Evolutionary conservation across 1,284 basidiomycete species (phyloP).

Genomic region (Albatrellus sp.): DNA sequence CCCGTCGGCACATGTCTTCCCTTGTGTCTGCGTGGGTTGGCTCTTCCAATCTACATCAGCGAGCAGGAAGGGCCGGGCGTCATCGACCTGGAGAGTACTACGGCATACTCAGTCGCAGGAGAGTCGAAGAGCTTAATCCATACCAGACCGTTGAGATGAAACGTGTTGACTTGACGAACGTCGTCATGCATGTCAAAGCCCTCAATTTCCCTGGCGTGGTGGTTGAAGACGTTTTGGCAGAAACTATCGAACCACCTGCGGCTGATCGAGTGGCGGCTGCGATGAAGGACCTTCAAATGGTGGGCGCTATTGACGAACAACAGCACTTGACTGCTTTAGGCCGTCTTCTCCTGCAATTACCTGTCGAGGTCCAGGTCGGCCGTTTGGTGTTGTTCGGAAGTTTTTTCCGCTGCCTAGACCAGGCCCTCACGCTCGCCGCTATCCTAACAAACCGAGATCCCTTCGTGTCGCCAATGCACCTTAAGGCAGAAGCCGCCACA

Average conservation of each 20-base stretch:
- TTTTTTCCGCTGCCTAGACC: constrained; percentile 90
- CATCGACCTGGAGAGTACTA: constrained; percentile 90
- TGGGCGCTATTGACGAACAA: constrained; percentile 74
- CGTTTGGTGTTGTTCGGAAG: constrained; percentile 84
- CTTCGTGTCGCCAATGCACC: constrained; percentile 73
- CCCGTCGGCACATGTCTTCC: constrained; percentile 77
- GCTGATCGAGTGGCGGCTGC: constrained; percentile 71
- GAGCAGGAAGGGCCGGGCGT: constrained; percentile 89
- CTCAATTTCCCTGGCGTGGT: constrained; percentile 82
- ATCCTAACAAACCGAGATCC: constrained; percentile 87
- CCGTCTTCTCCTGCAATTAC: constrained; percentile 79
- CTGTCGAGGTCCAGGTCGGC: constrained; percentile 85
- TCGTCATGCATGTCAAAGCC: constrained; percentile 97
- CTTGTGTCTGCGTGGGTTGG: constrained; percentile 88
- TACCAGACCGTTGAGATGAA: constrained; percentile 97
- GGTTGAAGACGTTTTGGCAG: constrained; percentile 79
- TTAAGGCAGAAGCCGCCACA: constrained; percentile 50
- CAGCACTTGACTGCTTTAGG: constrained; percentile 84
- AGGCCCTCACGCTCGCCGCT: constrained; percentile 81
- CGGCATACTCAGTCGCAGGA: constrained; percentile 65
- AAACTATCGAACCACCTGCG: constrained; percentile 86
- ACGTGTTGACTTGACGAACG: constrained; percentile 80
- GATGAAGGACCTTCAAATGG: constrained; percentile 73
- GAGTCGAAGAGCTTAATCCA: constrained; percentile 55
- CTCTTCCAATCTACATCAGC: constrained; percentile 86